These are phyloP conservation scores for Leishmania gerbilli DNA, from an alignment of 208 protist species.

Conservation along the genomic window DNA sequence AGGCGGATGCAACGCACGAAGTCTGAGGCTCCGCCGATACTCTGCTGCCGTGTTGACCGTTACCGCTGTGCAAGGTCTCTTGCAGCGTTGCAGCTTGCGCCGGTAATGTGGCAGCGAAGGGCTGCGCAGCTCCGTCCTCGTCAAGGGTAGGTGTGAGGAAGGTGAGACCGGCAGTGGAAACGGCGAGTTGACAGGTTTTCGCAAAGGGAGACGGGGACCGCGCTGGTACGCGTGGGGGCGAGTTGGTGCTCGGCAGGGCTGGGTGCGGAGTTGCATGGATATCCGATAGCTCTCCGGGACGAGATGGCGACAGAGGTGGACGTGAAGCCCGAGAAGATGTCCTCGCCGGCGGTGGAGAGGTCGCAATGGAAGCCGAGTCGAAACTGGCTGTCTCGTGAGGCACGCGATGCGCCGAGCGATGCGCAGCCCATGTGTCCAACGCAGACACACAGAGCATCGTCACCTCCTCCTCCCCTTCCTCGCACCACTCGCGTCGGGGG, in stretches of 20 bases:
- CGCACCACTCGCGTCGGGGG: not conserved
- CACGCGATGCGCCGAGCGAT: not conserved
- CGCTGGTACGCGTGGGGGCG: conserved; percentile 16
- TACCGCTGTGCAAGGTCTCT: not conserved
- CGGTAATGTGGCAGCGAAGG: not conserved
- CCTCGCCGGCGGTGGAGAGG: not conserved
- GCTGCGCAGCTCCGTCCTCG: not conserved
- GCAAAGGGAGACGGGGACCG: not conserved
- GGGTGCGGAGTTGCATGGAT: not conserved
- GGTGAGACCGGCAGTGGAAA: not conserved
- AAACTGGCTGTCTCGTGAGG: too few relatives aligned
- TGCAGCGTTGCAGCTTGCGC: not conserved
- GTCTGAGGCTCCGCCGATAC: not conserved
- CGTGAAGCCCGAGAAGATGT: not conserved
- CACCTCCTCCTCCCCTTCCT: not conserved
- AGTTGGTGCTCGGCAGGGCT: conserved; percentile 8
- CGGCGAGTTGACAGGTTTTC: not conserved
- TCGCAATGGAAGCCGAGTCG: not conserved
- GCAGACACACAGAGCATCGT: conserved; percentile 4
- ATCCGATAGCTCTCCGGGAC: not conserved
- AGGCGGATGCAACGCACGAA: conserved; percentile 1
- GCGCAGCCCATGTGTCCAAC: conserved; percentile 15
- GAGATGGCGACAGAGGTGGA: not conserved
- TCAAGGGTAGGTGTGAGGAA: not conserved
- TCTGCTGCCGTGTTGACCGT: not conserved